Percentiles rank a stretch among this genome's conserved stretches.
Evolutionary conservation across 371 early-diverging fungal species (phyloP).

Genomic region (Mucor indicus): DNA sequence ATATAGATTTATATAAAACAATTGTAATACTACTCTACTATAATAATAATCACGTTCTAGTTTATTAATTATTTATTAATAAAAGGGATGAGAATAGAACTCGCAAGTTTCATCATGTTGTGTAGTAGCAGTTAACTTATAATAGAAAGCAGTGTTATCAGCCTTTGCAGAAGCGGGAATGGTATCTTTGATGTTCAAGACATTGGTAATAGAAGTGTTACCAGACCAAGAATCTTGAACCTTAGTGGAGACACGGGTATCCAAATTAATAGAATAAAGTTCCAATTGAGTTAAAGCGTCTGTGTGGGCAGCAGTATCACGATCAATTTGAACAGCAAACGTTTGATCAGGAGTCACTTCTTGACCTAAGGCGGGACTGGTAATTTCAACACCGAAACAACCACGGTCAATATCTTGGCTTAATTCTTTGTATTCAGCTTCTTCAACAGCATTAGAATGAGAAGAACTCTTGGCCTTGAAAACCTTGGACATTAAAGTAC

Average conservation of each 20-base stretch:
- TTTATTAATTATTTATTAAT: conserved; percentile 20
- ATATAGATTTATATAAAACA: no score
- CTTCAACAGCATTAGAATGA: conserved; percentile 39
- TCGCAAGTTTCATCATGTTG: conserved; percentile 42
- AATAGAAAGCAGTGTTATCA: conserved; percentile 40
- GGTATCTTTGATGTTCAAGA: conserved; percentile 42
- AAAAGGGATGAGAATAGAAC: conserved; percentile 49
- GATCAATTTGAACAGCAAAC: conserved; percentile 34
- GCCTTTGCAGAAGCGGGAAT: conserved; percentile 22
- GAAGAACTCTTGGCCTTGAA: conserved; percentile 37
- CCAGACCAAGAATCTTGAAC: conserved; percentile 38
- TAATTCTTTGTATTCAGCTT: conserved; percentile 22
- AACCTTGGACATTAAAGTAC: conserved; percentile 51
- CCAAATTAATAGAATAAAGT: conserved; percentile 35
- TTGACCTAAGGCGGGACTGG: conserved; percentile 29
- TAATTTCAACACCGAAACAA: conserved; percentile 45
- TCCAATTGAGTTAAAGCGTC: conserved; percentile 25
- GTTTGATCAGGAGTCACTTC: conserved; percentile 17
- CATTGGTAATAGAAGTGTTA: conserved; percentile 15
- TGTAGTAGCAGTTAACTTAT: conserved; percentile 36
- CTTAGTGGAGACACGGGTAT: conserved; percentile 28
- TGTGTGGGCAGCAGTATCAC: conserved; percentile 42
- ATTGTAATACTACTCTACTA: no score
- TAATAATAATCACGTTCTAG: background rate
- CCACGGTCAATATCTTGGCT: conserved; percentile 41